Conservation (phyloP, 345 rosid genomes). For the Arabidopsis suecica region DNA sequence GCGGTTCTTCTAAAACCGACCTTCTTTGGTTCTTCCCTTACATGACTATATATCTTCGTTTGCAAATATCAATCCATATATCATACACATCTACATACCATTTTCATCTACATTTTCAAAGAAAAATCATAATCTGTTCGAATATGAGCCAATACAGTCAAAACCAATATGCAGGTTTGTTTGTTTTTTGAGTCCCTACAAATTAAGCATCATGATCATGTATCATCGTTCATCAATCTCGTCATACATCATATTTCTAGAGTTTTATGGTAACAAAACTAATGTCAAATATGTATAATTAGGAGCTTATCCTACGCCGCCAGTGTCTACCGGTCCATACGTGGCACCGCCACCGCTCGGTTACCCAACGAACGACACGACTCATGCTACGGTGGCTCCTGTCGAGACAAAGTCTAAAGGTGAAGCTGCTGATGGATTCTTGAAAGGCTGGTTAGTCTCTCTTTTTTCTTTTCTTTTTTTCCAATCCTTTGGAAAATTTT, state of each 20-base stretch:
- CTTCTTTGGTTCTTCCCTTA: background rate
- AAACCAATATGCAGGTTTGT: constrained; percentile 35
- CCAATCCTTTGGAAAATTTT: background rate
- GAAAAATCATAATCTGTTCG: background rate
- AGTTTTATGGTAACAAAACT: background rate
- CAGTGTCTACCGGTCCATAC: constrained; percentile 39
- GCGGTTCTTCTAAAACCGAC: constrained; percentile 44
- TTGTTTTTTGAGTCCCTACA: background rate
- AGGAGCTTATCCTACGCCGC: constrained; percentile 42
- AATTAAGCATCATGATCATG: background rate
- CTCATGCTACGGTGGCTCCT: constrained; percentile 30
- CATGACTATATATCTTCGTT: constrained; percentile 6
- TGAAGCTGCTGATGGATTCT: constrained; percentile 37
- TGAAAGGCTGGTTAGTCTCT: constrained; percentile 42
- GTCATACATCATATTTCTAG: background rate
- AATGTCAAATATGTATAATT: background rate
- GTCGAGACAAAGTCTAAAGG: constrained; percentile 43
- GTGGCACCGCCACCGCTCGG: constrained; percentile 41
- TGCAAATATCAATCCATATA: background rate
- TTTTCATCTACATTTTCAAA: background rate
- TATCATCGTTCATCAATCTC: background rate
- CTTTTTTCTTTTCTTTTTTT: background rate
- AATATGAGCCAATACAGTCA: constrained; percentile 42
- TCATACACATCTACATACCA: background rate
- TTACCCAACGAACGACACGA: constrained; percentile 41